These are phyloP conservation scores for Jatropha multifida DNA, from an alignment of 441 rosid genomes.

Conservation along the genomic window DNA sequence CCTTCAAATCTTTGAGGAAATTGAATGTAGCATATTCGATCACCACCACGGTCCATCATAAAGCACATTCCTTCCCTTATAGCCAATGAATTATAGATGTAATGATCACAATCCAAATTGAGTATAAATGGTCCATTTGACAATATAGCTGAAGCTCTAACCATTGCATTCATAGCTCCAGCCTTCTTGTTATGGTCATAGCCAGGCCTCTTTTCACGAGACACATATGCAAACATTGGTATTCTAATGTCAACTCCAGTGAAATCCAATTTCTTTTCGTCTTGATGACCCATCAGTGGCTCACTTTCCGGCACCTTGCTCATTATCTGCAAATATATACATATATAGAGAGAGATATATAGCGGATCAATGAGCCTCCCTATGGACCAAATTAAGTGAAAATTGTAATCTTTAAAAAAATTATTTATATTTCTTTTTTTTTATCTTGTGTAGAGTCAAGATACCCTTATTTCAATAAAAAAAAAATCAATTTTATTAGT, in stretches of 20 bases:
- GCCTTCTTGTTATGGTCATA: slow-evolving; percentile 93
- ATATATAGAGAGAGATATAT: too few species aligned
- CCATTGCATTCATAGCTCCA: slow-evolving; percentile 94
- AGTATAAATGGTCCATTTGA: slow-evolving; percentile 91
- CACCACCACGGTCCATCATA: slow-evolving; percentile 97
- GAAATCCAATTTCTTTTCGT: slow-evolving; percentile 65
- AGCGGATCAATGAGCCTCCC: too few species aligned
- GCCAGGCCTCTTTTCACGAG: slow-evolving; percentile 88
- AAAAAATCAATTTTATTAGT: not conserved
- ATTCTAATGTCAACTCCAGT: slow-evolving; percentile 69
- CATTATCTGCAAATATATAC: slow-evolving; percentile 50
- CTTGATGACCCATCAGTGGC: slow-evolving; percentile 63
- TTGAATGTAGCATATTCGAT: slow-evolving; percentile 81
- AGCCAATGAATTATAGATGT: slow-evolving; percentile 68
- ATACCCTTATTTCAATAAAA: not conserved
- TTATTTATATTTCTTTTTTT: too few species aligned
- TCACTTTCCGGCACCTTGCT: slow-evolving; percentile 76
- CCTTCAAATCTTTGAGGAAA: slow-evolving; percentile 96
- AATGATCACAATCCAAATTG: slow-evolving; percentile 89
- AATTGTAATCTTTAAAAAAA: too few species aligned
- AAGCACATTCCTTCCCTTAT: slow-evolving; percentile 89
- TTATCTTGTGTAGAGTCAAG: slow-evolving; percentile 7
- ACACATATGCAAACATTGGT: slow-evolving; percentile 82
- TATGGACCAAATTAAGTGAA: too few species aligned
- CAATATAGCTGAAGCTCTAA: slow-evolving; percentile 81